Conservation (phyloP, 768 basidiomycete species). For the Amanita rubescens region DNA sequence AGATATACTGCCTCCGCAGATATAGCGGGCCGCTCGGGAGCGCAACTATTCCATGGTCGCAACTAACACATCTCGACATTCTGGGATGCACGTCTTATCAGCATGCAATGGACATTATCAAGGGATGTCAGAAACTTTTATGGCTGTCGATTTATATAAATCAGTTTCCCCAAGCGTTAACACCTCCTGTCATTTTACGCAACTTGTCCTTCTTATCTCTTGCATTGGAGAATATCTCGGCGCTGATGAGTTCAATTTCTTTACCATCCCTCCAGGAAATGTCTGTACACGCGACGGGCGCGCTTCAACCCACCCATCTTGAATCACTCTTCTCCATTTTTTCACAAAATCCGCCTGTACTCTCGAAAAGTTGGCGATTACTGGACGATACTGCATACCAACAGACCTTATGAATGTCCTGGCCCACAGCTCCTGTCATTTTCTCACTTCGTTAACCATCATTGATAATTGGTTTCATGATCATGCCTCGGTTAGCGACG, state of each 20-base stretch:
- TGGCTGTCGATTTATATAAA: neutral
- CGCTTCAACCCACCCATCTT: neutral
- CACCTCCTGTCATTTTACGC: neutral
- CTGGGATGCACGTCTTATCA: neutral
- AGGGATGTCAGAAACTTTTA: neutral
- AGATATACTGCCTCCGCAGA: neutral
- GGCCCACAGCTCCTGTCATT: neutral
- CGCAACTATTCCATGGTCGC: neutral
- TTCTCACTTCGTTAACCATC: neutral
- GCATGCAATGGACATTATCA: neutral
- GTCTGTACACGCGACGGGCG: neutral
- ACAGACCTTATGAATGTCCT: neutral
- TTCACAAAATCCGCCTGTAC: neutral
- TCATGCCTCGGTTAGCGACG: neutral
- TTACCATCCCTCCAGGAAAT: neutral
- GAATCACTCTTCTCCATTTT: neutral
- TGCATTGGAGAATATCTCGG: neutral
- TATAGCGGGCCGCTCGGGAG: neutral
- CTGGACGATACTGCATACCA: neutral
- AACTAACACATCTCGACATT: neutral
- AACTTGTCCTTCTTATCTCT: neutral
- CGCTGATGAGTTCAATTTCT: neutral
- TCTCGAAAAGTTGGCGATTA: neutral
- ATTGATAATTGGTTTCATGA: neutral
- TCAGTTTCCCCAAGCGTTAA: neutral